Conservation (phyloP, 768 basidiomycete species). For the Naganishia onofrii region DNA sequence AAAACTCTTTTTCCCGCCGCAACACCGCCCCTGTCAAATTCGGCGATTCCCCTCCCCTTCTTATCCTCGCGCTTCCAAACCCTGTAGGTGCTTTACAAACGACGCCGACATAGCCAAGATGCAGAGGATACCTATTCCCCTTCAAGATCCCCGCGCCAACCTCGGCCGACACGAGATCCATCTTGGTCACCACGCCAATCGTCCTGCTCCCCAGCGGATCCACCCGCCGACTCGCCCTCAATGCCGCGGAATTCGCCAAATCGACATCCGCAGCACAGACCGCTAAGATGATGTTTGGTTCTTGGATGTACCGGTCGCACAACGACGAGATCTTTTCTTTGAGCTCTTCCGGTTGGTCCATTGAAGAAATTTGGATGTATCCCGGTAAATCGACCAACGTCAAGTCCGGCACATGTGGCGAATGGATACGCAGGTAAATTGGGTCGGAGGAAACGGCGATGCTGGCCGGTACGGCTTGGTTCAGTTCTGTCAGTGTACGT, state of each 20-base stretch:
- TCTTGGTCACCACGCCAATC: slow-evolving; percentile 97
- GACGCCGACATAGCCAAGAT: slow-evolving; percentile 95
- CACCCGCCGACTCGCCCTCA: slow-evolving; percentile 86
- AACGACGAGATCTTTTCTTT: slow-evolving; percentile 86
- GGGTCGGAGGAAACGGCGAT: slow-evolving; percentile 91
- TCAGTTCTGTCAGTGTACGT: slow-evolving; percentile 87
- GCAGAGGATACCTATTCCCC: slow-evolving; percentile 92
- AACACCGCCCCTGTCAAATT: slow-evolving; percentile 58
- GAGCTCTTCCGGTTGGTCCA: slow-evolving; percentile 92
- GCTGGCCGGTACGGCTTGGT: slow-evolving; percentile 82
- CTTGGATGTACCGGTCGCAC: slow-evolving; percentile 96
- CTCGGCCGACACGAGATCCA: slow-evolving; percentile 89
- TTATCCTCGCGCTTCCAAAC: slow-evolving; percentile 30
- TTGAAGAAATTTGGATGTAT: slow-evolving; percentile 87
- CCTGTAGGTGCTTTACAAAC: slow-evolving; percentile 68
- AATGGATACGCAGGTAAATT: slow-evolving; percentile 94
- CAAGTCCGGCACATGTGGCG: slow-evolving; percentile 91
- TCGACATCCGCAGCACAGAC: slow-evolving; percentile 98
- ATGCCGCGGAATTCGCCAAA: slow-evolving; percentile 92
- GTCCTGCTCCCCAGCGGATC: slow-evolving; percentile 93
- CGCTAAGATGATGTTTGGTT: slow-evolving; percentile 99
- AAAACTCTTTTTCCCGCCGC: slow-evolving; percentile 55
- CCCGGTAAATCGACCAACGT: slow-evolving; percentile 97
- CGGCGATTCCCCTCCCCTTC: slow-evolving; percentile 37
- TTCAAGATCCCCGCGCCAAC: slow-evolving; percentile 75